phyloP scores from a whole-genome alignment of 768 basidiomycete species.

The Hebeloma cylindrosporum region DNA sequence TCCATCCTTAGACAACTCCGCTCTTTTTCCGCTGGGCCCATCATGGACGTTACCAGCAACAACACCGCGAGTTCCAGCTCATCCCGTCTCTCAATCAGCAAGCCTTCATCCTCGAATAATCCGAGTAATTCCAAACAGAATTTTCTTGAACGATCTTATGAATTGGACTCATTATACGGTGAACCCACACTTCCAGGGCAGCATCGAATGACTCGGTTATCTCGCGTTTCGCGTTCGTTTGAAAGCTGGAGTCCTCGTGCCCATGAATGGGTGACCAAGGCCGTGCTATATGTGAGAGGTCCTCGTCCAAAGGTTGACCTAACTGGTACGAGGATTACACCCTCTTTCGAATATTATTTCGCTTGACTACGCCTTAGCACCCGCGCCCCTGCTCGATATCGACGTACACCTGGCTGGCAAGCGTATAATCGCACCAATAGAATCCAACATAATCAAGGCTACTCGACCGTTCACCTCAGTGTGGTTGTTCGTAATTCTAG shows the following conservation, averaged over 20 bases:
- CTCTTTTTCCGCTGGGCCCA: background rate
- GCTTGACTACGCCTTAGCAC: constrained; percentile 38
- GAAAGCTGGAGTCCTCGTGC: constrained; percentile 20
- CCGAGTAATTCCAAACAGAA: constrained; percentile 14
- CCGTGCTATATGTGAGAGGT: constrained; percentile 46
- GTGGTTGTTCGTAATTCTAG: constrained; percentile 57
- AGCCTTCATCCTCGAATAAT: constrained; percentile 6
- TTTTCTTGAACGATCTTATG: constrained; percentile 18
- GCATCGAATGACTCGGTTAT: constrained; percentile 15
- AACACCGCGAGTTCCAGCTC: constrained; percentile 16
- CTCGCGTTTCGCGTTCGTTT: constrained; percentile 17
- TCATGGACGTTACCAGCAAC: constrained; percentile 12
- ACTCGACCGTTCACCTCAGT: constrained; percentile 53
- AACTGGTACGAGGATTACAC: constrained; percentile 37
- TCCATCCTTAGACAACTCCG: background rate
- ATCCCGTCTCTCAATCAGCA: constrained; percentile 15
- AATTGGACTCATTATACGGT: constrained; percentile 17
- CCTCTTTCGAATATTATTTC: background rate
- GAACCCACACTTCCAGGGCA: constrained; percentile 12
- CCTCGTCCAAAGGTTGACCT: constrained; percentile 58
- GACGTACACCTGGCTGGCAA: constrained; percentile 38
- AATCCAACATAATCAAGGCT: constrained; percentile 49
- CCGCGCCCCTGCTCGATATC: constrained; percentile 54
- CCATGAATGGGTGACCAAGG: constrained; percentile 19
- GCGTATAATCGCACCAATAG: constrained; percentile 47